A percentile compares a stretch with the other conserved stretches of the same genome.
Conservation (phyloP, 106 monocot species). For the Iris macrosiphon region DNA sequence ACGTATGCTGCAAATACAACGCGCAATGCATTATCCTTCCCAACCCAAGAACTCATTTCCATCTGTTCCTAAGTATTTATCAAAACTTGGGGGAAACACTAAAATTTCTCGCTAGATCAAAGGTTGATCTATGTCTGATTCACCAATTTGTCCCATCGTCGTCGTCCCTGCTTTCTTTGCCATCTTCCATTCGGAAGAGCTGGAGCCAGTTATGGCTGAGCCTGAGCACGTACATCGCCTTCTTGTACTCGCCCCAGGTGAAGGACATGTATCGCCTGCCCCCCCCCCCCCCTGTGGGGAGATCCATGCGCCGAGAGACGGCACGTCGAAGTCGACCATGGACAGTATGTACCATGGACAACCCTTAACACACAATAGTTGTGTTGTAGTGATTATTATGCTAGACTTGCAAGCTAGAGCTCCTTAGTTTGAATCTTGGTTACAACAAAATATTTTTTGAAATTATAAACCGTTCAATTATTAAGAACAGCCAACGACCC, state of each 20-base stretch:
- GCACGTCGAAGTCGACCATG: slow-evolving; percentile 49
- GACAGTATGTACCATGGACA: no score
- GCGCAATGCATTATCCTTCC: not conserved
- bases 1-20: not conserved
- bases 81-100: no score
- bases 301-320: slow-evolving; percentile 38
- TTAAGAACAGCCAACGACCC: no score
- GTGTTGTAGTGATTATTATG: slow-evolving; percentile 32
- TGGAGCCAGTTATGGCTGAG: slow-evolving; percentile 61
- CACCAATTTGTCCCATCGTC: no score
- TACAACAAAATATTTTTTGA: no score
- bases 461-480: no score
- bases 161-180: not conserved
- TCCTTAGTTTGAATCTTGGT: no score
- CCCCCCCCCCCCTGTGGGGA: slow-evolving; percentile 19
- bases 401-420: no score
- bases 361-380: no score
- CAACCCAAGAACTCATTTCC: not conserved
- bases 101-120: no score
- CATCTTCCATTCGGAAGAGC: slow-evolving; percentile 26
- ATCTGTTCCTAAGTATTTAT: no score
- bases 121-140: not conserved
- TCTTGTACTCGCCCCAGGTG: slow-evolving; percentile 92
- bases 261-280: slow-evolving; percentile 46
- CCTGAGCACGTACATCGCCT: slow-evolving; percentile 61